phyloP scores from a whole-genome alignment of 257 asterid genomes.

The Leptodermis oblonga region DNA sequence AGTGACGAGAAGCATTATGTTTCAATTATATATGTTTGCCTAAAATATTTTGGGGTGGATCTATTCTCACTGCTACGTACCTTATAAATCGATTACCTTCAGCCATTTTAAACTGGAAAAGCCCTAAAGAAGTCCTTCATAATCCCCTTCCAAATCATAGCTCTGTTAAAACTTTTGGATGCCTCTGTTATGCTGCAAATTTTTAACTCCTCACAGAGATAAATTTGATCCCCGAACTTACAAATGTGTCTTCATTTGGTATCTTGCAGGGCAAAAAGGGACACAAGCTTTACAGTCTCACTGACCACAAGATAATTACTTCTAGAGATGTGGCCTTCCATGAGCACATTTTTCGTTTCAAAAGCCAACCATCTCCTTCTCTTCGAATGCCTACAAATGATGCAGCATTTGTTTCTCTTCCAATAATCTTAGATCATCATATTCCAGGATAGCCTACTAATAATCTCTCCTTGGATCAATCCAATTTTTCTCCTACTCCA shows the following conservation, averaged over 20 bases:
- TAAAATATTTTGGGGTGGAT: background rate
- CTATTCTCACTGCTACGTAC: background rate
- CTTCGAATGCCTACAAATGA: no score
- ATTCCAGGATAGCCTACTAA: no score
- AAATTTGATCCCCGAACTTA: background rate
- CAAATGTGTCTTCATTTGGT: background rate
- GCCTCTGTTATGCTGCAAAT: background rate
- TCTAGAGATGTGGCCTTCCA: no score
- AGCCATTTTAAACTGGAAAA: background rate
- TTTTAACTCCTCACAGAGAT: background rate
- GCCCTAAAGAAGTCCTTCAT: background rate
- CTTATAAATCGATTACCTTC: background rate
- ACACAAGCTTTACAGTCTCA: no score
- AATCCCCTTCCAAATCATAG: background rate
- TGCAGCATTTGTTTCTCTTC: no score
- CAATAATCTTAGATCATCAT: no score
- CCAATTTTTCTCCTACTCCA: no score
- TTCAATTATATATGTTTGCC: background rate
- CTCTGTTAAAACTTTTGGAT: background rate
- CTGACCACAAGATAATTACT: no score
- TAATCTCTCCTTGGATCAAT: no score
- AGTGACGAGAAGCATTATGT: background rate
- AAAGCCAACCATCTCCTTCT: no score
- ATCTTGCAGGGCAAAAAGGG: no score
- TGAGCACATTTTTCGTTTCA: no score